Evolutionary conservation across 202 grass and related monocot genomes (phyloP), one percentile per base, ranked within the genome.

Genomic region (Sporobolus alterniflorus): DNA sequence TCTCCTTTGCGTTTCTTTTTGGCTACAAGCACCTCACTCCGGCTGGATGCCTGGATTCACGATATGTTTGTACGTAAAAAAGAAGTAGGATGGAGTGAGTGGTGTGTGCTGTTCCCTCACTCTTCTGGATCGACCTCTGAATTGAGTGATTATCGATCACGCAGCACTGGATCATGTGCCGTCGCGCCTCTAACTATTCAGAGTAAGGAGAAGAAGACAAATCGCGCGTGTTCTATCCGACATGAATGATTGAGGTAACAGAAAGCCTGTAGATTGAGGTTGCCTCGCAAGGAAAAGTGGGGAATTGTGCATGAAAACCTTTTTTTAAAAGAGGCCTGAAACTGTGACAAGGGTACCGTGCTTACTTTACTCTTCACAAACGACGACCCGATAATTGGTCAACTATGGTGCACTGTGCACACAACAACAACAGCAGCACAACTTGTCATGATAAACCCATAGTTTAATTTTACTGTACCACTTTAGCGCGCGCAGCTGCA

Each of bases 1-100:
- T 13, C 15, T 64, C 10, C 49, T 84, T 54, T 72, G 76, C 21
- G 47, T 81, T 89, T 81, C 64, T 56, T 89, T 89, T 81, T 29
- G 52, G 71, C 61, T 80, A 75, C 75, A 55, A 69, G n/a, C 67
- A 36, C 49, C 9, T 59, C 67, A 39, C 69, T 21, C 21, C n/a
- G 41, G 63, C 70, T 89, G 36, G 71, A 81, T 71, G 22, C 46
- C 70, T 89, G 36, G 71, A 81, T 71, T 29, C 46, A 22, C 50
- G 28, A 78, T 71, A 78, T 74, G 16, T 88, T 89, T 41, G 28
- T 47, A 33, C 76, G 62, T 65, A 47, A 85, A 70, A 62, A 61
- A 62, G 26, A 18, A 4, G 36, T 39, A 39, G 8, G 36, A 39
- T 39, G 2, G 70, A 28, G 21, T 68, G 46, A 76, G 81, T 89